Base-by-base conservation (phyloP, 352 stramenopile genomes). In the Phytopythium montanum region DNA sequence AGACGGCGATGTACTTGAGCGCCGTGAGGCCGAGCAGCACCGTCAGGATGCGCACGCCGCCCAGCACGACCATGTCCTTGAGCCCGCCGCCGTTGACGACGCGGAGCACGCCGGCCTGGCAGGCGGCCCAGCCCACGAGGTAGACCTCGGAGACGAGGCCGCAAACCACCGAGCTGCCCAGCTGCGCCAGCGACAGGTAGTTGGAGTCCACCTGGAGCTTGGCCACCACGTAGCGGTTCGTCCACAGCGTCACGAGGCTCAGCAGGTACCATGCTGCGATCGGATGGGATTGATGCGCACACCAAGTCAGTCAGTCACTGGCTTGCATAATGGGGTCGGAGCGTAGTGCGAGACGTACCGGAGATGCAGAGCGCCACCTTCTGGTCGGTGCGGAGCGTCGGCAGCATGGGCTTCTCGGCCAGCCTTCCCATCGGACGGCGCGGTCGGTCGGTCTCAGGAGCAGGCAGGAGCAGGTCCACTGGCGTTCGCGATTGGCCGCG, bases 1-100 rank as follows among this genome's bases (percentile, higher is more conserved):
- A 97, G 29, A 97, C 89, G 6, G 89, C 82, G 52, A 97, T 95
- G 64, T 97, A 96, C 67, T 96, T 92, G 34, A 97, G 81, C 55
- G 90, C 85, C 16, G 91, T 95, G 36, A 97, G 82, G 13, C 88
- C 88, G 13, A 97, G 66, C n/a, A 97, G 64, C 18, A 97, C 83
- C 0, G 90, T 96, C 52, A 95, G 69, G 50, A 92, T 91, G 46
- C 90, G 87, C 26, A 96, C 81, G 25, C 68, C 75, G 49, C 83
- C 79, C n/a, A 94, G 78, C 42, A 92, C 62, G 29, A 92, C 62
- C 78, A 94, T 94, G 71, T 94, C 84, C 62, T 91, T 92, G 26
- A 90, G 73, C 16, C 76, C 71, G 46, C 82, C 79, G 39, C 90
- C 69, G 19, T 68, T 59, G 45, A 88, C 50, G 21, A 88, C 61